Percentiles rank a stretch among this genome's conserved stretches.
phyloP scores from a whole-genome alignment of 306 rosid species.

The Aeschynomene evenia region DNA sequence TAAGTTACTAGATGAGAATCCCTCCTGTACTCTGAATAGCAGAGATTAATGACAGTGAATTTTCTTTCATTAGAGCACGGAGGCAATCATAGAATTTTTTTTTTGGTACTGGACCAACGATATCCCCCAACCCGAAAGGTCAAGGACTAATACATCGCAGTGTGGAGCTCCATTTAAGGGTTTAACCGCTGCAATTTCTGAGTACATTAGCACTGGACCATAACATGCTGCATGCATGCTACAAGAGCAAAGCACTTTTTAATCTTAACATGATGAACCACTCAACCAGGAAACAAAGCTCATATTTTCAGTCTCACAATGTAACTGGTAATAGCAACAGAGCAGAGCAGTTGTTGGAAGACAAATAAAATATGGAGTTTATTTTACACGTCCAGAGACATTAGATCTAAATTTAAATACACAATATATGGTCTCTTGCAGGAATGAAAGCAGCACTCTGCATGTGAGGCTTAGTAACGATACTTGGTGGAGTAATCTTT shows the following conservation, averaged over 20 bases:
- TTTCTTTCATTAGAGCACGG: background rate
- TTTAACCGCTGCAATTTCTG: background rate
- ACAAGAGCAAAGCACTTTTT: background rate
- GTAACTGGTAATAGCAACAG: background rate
- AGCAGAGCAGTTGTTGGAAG: background rate
- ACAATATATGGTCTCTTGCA: background rate
- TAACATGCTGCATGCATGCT: background rate
- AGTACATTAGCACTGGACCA: background rate
- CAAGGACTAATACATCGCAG: too few species aligned
- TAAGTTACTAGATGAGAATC: background rate
- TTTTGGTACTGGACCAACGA: too few species aligned
- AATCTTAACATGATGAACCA: background rate
- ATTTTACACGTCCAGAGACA: conserved; percentile 7
- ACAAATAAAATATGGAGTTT: background rate
- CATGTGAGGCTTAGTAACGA: conserved; percentile 55
- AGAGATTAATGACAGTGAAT: background rate
- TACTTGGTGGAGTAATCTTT: conserved; percentile 96
- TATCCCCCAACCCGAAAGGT: too few species aligned
- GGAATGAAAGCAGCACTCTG: background rate
- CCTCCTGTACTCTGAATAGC: background rate
- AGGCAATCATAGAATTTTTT: conserved; percentile 2
- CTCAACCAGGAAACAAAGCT: background rate
- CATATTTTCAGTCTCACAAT: conserved; percentile 8
- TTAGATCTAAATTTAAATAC: background rate
- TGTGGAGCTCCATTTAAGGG: too few species aligned